Percentiles rank a stretch among this genome's conserved stretches.
Evolutionary conservation across 768 basidiomycete genomes (phyloP).

Genomic region (Russula ochroleuca): DNA sequence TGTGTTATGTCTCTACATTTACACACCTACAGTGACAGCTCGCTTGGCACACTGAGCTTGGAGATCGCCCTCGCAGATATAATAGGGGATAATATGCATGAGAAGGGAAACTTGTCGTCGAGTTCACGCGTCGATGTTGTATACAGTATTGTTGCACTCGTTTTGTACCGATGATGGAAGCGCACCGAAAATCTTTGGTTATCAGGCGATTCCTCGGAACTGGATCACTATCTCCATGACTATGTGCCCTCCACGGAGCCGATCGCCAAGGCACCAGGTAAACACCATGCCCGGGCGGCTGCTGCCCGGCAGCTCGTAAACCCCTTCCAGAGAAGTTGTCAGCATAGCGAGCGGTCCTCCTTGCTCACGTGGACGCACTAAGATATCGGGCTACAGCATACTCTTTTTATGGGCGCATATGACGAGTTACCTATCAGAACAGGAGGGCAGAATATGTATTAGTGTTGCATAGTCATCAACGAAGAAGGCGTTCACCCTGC

Average conservation of each 20-base stretch:
- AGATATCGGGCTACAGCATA: background rate
- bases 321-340: background rate
- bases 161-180: background rate
- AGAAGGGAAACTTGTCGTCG: background rate
- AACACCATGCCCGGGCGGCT: no score
- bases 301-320: background rate
- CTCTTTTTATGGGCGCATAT: background rate
- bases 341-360: background rate
- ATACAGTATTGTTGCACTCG: background rate
- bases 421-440: background rate
- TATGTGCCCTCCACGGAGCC: background rate
- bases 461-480: background rate
- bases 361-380: background rate
- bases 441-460: background rate
- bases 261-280: background rate
- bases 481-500: background rate
- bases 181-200: background rate
- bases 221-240: background rate
- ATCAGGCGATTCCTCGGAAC: background rate
- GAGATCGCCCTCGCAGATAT: background rate
- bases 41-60: no score
- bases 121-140: background rate
- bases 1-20: background rate
- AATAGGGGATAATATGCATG: background rate
- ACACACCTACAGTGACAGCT: background rate